Evolutionary conservation across 2,329 filamentous ascomycete species (phyloP), one percentile per base, ranked within the genome.

Genomic region (Scedosporium dehoogii): DNA sequence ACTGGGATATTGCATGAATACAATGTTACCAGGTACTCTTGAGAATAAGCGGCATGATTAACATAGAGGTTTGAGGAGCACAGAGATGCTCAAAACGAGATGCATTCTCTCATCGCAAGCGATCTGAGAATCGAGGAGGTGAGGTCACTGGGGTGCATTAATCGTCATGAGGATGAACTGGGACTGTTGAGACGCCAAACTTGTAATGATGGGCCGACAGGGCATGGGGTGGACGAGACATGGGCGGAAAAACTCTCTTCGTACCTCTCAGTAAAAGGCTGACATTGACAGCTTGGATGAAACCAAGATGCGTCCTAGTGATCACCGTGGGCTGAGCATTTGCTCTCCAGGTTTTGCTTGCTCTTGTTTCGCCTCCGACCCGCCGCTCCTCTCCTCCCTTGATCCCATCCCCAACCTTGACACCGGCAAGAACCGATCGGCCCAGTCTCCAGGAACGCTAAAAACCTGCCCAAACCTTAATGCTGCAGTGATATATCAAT

Each of bases 381-480:
- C 51, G n/a, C 23, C 51, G 5, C 51, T 23, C 3, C 23, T 14
- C 6, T 23, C 18, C 23, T 27, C 18, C 23, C 18, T 27, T 55
- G 21, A 14, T 10, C n/a, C 10, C 29, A 10, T 23, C 51, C 51
- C 51, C 10, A 27, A 5, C 51, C 18, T 27, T 55, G 51, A 55
- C 51, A 55, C 51, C 51, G 51, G 51, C 51, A 55, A 55, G 51
- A 55, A 55, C 51, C 51, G 51, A 55, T 55, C 51, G 51, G 51
- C 23, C 51, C 51, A 55, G 23, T 27, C 51, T 14, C 51, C 51
- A 55, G 51, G 51, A 55, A 55, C 51, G 51, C 51, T 23, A 55
- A 55, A 55, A 55, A 55, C 51, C 51, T 55, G 21, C 51, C 51
- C 18, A 55, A 55, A 29, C 51, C 51, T 55, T 23, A 55, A 55